Evolutionary conservation across 257 asterid genomes (phyloP), one percentile per base, ranked within the genome.

Genomic region (Mentha longifolia): DNA sequence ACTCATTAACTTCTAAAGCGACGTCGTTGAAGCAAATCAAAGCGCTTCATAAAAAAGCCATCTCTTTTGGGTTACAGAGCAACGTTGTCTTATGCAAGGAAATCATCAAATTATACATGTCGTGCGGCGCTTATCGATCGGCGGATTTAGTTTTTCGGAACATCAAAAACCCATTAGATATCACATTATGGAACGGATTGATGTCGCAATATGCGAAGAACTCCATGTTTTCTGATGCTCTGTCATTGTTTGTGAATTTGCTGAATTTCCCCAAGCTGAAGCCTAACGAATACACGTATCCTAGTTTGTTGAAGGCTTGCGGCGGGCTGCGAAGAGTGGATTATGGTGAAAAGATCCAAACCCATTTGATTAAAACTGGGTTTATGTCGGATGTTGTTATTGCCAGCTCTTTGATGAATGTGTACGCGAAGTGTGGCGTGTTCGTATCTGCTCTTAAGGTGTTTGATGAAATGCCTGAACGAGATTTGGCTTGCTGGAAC

Each of bases 291-390:
- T 91, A 84, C 72, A 88, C 96, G 12, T 91, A 84, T 51, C 96
- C 97, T 39, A 88, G 95, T 74, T 80, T 88, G 71, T 78, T 91
- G 67, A 91, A 91, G 82, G 97, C 96, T 45, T 87, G 96, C 75
- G 74, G 88, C 19, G 92, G 88, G 30, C 65, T 88, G 46, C 80
- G 73, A 72, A 82, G 83, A 61, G 74, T 77, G 9, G 83, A 60
- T 69, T 67, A 25, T 55, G 96, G 96, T 52, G 79, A 76, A 83
- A 79, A 47, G 82, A 71, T 84, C n/a, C 97, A 91, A 56, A 61
- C 78, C 71, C 84, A 74, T 46, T 74, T 87, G 84, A 14, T 81
- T 5, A 91, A 88, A 71, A 55, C 43, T n/a, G 96, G 96, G 45
- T 37, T 79, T 74, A 61, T 84, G 67, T 78, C 85, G 3, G 94